Conservation (phyloP, 2,329 filamentous ascomycete genomes). For the Alternaria novae-zelandiae region DNA sequence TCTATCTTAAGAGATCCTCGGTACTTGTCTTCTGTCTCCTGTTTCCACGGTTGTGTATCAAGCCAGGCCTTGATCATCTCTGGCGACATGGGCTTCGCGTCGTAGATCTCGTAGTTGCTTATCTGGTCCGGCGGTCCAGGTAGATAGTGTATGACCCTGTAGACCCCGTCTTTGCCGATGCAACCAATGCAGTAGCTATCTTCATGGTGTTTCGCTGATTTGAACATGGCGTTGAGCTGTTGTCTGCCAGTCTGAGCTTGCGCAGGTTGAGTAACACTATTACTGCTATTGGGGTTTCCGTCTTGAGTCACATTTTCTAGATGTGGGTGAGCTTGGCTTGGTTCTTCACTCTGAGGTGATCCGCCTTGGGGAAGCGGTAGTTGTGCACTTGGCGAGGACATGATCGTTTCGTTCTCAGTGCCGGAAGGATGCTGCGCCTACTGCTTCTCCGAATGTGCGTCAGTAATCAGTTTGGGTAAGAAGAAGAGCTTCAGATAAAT, state of each 20-base stretch:
- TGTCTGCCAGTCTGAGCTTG: background rate
- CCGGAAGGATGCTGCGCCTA: too few relatives aligned
- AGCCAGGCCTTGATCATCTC: constrained; percentile 7
- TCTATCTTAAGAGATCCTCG: background rate
- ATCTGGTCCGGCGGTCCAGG: constrained; percentile 1
- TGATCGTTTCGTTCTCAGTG: too few relatives aligned
- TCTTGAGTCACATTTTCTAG: background rate
- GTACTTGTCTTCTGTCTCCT: background rate
- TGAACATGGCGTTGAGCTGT: background rate
- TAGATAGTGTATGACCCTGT: background rate
- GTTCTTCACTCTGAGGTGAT: too few relatives aligned
- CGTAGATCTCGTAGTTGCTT: constrained; percentile 2
- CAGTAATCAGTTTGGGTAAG: too few relatives aligned
- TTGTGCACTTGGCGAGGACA: too few relatives aligned
- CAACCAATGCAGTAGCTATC: background rate
- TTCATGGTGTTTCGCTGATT: background rate
- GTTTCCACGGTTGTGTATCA: constrained; percentile 1
- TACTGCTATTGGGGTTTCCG: background rate
- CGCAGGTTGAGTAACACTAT: background rate
- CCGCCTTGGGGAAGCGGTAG: too few relatives aligned
- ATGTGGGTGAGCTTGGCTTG: background rate
- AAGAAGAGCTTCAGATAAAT: too few relatives aligned
- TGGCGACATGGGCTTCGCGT: constrained; percentile 3
- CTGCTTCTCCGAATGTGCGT: too few relatives aligned
- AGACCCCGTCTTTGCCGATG: background rate